Evolutionary conservation across 768 basidiomycete genomes (phyloP).

Genomic region (Serendipita sp.): DNA sequence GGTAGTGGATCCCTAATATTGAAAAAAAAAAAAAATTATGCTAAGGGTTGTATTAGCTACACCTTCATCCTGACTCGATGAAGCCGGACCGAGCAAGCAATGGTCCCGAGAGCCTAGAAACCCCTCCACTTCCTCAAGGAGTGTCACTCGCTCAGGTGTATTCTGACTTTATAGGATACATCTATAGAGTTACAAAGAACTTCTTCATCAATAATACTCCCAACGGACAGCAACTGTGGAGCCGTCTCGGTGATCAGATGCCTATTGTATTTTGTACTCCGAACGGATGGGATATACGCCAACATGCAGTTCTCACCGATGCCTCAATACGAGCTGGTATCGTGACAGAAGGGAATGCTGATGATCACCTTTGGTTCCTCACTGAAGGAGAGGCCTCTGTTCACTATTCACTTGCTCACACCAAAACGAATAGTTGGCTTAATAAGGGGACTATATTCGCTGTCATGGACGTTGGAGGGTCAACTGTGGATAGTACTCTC

Average conservation of each 20-base stretch:
- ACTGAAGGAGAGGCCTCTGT: constrained; percentile 8
- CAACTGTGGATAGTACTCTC: constrained; percentile 4
- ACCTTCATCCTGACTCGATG: constrained; percentile 1
- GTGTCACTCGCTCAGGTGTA: neutral
- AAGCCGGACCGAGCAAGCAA: neutral
- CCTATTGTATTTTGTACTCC: neutral
- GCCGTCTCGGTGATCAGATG: neutral
- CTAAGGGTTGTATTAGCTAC: neutral
- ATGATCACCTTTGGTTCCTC: constrained; percentile 3
- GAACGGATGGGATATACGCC: neutral
- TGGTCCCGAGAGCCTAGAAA: neutral
- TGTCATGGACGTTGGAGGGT: constrained; percentile 1
- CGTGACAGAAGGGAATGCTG: neutral
- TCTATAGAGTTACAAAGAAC: neutral
- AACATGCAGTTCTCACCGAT: neutral
- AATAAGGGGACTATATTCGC: neutral
- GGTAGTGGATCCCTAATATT: neutral
- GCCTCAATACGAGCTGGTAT: neutral
- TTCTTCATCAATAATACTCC: neutral
- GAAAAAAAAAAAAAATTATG: neutral
- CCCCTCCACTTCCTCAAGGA: neutral
- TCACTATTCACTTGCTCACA: constrained; percentile 4
- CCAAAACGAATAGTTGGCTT: neutral
- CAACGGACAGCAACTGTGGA: constrained; percentile 5
- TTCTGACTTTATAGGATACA: constrained; percentile 2